These are phyloP conservation scores for Amaranthus hypochondriacus DNA, from an alignment of 148 eudicot genomes.

Conservation along the genomic window DNA sequence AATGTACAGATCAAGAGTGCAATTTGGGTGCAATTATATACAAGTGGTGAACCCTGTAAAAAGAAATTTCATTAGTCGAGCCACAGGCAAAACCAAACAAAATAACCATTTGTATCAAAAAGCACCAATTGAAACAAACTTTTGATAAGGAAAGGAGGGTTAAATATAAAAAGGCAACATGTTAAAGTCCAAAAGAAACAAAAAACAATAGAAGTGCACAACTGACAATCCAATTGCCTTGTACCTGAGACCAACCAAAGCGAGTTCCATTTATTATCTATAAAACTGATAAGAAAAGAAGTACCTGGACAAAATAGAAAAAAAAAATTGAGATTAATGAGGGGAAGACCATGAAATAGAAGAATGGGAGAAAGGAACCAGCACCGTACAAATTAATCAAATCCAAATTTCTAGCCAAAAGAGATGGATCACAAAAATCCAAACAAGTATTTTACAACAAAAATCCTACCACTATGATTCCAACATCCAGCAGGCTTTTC, in stretches of 20 bases:
- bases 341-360: neutral
- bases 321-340: slow-evolving; percentile 3
- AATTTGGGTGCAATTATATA: slow-evolving; percentile 26
- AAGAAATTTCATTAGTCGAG: slow-evolving; percentile 2
- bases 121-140: neutral
- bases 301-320: slow-evolving; percentile 8
- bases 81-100: neutral
- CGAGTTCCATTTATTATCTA: slow-evolving; percentile 6
- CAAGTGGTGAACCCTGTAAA: slow-evolving; percentile 22
- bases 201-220: neutral
- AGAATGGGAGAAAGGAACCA: neutral
- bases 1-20: slow-evolving; percentile 22
- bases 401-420: neutral
- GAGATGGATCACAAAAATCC: too few species aligned
- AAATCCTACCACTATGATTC: neutral
- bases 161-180: neutral
- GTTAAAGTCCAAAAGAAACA: neutral
- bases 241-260: slow-evolving; percentile 20
- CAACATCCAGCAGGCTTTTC: neutral
- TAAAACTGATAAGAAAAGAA: neutral
- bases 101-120: neutral
- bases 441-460: too few species aligned
- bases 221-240: neutral
- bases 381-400: neutral
- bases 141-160: neutral